These are phyloP conservation scores for Umbelopsis sp. DNA, from an alignment of 371 early-diverging fungal genomes.

Conservation along the genomic window DNA sequence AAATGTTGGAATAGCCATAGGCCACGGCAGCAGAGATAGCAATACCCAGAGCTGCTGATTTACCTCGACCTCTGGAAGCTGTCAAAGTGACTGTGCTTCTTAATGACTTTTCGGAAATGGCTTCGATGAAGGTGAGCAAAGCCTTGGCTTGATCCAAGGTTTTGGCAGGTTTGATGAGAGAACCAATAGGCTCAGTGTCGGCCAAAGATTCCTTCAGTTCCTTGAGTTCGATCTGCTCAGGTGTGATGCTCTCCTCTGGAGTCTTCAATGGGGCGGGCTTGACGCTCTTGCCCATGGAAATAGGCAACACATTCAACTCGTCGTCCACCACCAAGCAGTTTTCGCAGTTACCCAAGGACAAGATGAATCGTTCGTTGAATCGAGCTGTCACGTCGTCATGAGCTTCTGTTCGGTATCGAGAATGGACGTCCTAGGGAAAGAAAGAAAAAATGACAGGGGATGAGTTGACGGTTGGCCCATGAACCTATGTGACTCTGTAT, in stretches of 20 bases:
- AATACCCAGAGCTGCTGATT: slow-evolving; percentile 98
- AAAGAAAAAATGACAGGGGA: background rate
- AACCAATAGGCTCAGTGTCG: slow-evolving; percentile 88
- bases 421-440: slow-evolving; percentile 82
- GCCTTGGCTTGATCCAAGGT: slow-evolving; percentile 97
- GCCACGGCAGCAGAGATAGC: slow-evolving; percentile 96
- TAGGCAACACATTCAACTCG: slow-evolving; percentile 94
- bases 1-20: slow-evolving; percentile 98
- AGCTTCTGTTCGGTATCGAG: slow-evolving; percentile 92
- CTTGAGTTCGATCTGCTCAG: slow-evolving; percentile 74
- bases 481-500: no score
- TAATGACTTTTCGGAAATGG: slow-evolving; percentile 91
- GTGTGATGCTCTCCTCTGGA: slow-evolving; percentile 59
- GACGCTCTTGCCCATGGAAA: slow-evolving; percentile 89
- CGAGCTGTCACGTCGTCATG: slow-evolving; percentile 93
- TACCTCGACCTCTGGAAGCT: slow-evolving; percentile 99
- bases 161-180: slow-evolving; percentile 76
- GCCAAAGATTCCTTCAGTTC: slow-evolving; percentile 82
- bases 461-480: no score
- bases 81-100: slow-evolving; percentile 94
- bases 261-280: slow-evolving; percentile 76
- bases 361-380: slow-evolving; percentile 97
- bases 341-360: slow-evolving; percentile 91
- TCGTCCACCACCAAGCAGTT: slow-evolving; percentile 96
- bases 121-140: slow-evolving; percentile 92